Conservation (phyloP, 306 rosid species). For the Clitoria ternatea region DNA sequence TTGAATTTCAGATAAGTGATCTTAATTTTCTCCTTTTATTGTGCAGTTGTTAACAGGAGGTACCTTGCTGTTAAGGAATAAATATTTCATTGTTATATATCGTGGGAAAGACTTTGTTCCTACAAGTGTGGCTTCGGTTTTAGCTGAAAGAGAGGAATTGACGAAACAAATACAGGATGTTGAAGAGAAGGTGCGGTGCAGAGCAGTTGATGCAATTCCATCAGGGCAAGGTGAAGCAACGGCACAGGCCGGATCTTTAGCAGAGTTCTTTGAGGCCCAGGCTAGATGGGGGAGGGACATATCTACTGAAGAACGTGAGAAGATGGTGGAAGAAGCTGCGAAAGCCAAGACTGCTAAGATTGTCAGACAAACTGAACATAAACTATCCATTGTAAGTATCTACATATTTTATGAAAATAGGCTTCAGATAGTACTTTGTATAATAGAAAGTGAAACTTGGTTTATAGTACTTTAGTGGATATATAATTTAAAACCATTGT, state of each 20-base stretch:
- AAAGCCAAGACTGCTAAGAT: slow-evolving; percentile 63
- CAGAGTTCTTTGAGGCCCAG: slow-evolving; percentile 95
- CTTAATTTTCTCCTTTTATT: slow-evolving; percentile 24
- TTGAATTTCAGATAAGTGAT: background rate
- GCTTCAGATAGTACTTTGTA: slow-evolving; percentile 7
- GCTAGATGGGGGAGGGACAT: slow-evolving; percentile 90
- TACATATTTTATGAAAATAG: slow-evolving; percentile 20
- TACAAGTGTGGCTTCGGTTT: slow-evolving; percentile 66
- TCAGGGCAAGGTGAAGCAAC: slow-evolving; percentile 48
- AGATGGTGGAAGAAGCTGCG: slow-evolving; percentile 79
- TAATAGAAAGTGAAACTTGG: background rate
- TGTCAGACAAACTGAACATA: slow-evolving; percentile 76
- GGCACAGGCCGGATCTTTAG: slow-evolving; percentile 84
- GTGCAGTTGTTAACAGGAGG: slow-evolving; percentile 91
- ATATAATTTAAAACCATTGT: background rate
- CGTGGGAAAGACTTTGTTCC: slow-evolving; percentile 98
- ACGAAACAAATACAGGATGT: slow-evolving; percentile 84
- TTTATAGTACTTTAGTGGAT: slow-evolving; percentile 3
- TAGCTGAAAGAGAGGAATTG: slow-evolving; percentile 86
- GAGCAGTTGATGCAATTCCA: slow-evolving; percentile 45
- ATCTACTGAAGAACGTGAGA: slow-evolving; percentile 76
- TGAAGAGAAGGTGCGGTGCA: slow-evolving; percentile 67
- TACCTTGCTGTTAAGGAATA: slow-evolving; percentile 83
- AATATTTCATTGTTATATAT: slow-evolving; percentile 80
- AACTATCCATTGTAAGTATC: slow-evolving; percentile 62